Conservation (phyloP, 2,329 filamentous ascomycete genomes). For the Aspergillus transmontanensis region DNA sequence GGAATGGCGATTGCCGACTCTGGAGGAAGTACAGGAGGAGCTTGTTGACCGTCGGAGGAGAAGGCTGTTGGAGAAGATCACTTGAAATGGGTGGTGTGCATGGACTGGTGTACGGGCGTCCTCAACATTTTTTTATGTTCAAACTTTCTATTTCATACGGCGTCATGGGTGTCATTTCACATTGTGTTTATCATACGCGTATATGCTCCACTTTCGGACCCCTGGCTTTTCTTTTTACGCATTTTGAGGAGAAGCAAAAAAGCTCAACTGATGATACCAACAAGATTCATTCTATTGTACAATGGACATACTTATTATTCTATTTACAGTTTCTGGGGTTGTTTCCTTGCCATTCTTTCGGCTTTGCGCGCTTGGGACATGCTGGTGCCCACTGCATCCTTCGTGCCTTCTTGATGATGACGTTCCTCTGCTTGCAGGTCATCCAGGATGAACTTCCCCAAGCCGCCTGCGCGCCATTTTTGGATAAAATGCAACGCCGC, state of each 20-base stretch:
- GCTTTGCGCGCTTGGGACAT: constrained; percentile 47
- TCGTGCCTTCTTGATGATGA: constrained; percentile 43
- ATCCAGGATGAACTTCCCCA: constrained; percentile 81
- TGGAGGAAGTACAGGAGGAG: constrained; percentile 93
- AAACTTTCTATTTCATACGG: constrained; percentile 18
- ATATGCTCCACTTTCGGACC: constrained; percentile 13
- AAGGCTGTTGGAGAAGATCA: constrained; percentile 81
- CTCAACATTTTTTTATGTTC: constrained; percentile 15
- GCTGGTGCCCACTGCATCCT: constrained; percentile 39
- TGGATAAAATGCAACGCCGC: constrained; percentile 80
- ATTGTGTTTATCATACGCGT: constrained; percentile 13
- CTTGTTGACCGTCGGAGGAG: constrained; percentile 81
- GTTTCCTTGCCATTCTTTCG: constrained; percentile 37
- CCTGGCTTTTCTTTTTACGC: constrained; percentile 16
- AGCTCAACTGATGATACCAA: constrained; percentile 22
- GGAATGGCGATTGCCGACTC: constrained; percentile 78
- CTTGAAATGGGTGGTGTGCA: constrained; percentile 30
- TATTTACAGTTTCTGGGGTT: constrained; percentile 24
- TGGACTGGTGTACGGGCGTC: not conserved
- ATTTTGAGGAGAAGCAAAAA: constrained; percentile 17
- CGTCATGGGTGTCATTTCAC: constrained; percentile 27
- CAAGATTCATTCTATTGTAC: constrained; percentile 26
- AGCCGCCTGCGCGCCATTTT: constrained; percentile 74
- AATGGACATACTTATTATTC: constrained; percentile 25
- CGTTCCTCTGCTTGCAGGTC: constrained; percentile 66